Conservation (phyloP, 257 asterid genomes). For the Schizonepeta tenuifolia region DNA sequence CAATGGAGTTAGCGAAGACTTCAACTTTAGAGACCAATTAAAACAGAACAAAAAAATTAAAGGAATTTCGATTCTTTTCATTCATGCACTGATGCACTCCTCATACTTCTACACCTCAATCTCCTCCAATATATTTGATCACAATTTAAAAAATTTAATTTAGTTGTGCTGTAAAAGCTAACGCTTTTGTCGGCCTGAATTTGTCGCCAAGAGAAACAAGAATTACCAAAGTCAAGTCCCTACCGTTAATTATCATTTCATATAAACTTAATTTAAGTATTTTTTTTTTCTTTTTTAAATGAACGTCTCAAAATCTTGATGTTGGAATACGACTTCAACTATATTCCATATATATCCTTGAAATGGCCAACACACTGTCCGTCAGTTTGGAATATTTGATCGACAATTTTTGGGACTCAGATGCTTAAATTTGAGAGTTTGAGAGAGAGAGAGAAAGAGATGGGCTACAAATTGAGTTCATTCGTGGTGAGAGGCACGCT, state of each 20-base stretch:
- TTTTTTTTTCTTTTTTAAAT: no score
- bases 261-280: not conserved
- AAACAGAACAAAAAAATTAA: not conserved
- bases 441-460: not conserved
- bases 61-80: not conserved
- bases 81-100: not conserved
- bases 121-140: no score
- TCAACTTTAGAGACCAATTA: conserved; percentile 32
- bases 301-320: not conserved
- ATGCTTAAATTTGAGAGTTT: not conserved
- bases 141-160: no score
- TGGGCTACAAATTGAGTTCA: not conserved
- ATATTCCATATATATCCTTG: not conserved
- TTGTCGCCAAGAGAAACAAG: not conserved
- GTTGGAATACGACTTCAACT: conserved; percentile 1
- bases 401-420: not conserved
- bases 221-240: conserved; percentile 24
- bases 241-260: conserved; percentile 13
- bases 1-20: conserved; percentile 15
- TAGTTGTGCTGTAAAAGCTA: not conserved
- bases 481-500: conserved; percentile 13
- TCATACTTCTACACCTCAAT: not conserved
- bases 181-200: conserved; percentile 30
- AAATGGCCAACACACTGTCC: not conserved
- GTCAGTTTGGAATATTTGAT: not conserved